These are phyloP conservation scores for Kandelia obovata DNA, from an alignment of 345 rosid genomes.

Conservation along the genomic window DNA sequence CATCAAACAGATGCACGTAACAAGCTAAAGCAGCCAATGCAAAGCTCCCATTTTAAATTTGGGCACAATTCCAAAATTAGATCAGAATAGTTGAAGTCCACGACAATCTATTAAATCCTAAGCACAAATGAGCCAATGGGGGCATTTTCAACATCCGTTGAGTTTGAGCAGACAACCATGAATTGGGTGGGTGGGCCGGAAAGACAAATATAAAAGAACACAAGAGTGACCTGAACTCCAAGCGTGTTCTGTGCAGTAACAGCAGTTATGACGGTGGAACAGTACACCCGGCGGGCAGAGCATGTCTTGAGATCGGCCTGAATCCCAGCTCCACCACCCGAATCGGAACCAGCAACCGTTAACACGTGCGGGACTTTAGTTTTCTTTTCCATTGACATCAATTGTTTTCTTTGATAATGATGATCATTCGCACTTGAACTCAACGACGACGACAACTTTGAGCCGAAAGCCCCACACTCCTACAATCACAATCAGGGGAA, in stretches of 20 bases:
- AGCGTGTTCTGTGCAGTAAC: constrained; percentile 88
- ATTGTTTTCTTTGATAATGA: too few relatives aligned
- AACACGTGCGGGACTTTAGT: constrained; percentile 61
- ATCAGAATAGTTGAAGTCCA: too few relatives aligned
- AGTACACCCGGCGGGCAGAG: constrained; percentile 83
- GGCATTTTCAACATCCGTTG: too few relatives aligned
- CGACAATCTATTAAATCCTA: too few relatives aligned
- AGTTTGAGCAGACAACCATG: background rate
- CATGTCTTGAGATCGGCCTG: constrained; percentile 96
- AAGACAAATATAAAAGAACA: background rate
- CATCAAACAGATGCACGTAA: background rate
- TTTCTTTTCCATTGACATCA: constrained; percentile 22
- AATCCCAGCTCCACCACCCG: constrained; percentile 92
- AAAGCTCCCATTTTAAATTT: too few relatives aligned
- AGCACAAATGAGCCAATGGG: too few relatives aligned
- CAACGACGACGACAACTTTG: too few relatives aligned
- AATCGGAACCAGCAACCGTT: constrained; percentile 90
- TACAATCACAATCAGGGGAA: too few relatives aligned
- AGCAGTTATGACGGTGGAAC: constrained; percentile 85
- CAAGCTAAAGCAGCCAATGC: background rate
- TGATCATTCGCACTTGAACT: too few relatives aligned
- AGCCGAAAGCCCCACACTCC: too few relatives aligned
- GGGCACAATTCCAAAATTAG: too few relatives aligned
- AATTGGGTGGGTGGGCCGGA: background rate
- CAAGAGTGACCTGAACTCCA: constrained; percentile 66